Conservation (phyloP, 75 land plant genomes). For the Pinus taeda region DNA sequence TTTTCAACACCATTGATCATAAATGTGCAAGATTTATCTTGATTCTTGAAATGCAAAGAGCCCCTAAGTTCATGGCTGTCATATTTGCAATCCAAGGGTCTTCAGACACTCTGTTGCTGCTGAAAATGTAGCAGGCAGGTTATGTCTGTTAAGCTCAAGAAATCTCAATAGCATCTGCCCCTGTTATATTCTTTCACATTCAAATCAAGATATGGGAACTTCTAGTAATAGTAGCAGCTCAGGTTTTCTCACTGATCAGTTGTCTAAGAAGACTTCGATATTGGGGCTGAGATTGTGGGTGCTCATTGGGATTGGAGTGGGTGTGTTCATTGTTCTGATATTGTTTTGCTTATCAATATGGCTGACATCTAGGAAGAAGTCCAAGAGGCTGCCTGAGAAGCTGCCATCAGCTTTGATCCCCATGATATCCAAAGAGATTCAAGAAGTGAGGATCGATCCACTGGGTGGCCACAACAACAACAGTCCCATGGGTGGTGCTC, state of each 20-base stretch:
- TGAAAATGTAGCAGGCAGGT: no score
- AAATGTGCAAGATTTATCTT: no score
- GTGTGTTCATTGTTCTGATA: slow-evolving; percentile 54
- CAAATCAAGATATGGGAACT: neutral
- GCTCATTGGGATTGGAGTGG: slow-evolving; percentile 73
- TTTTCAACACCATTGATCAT: no score
- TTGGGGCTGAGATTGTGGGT: slow-evolving; percentile 86
- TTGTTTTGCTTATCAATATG: slow-evolving; percentile 69
- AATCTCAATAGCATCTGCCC: no score
- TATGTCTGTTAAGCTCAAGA: no score
- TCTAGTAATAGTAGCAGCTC: neutral
- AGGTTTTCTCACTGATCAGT: slow-evolving; percentile 40
- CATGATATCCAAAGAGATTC: slow-evolving; percentile 41
- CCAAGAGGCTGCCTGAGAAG: slow-evolving; percentile 8
- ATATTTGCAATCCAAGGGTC: no score
- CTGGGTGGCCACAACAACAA: neutral
- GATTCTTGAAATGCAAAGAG: no score
- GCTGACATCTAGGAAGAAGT: slow-evolving; percentile 41
- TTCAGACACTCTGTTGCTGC: no score
- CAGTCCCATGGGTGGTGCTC: neutral
- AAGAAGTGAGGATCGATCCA: slow-evolving; percentile 34
- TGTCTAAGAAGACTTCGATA: slow-evolving; percentile 68
- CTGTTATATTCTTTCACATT: no score
- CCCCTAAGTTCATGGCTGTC: no score
- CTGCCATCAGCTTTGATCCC: slow-evolving; percentile 13